Base-by-base conservation (phyloP, 345 rosid species). In the Punica granatum region DNA sequence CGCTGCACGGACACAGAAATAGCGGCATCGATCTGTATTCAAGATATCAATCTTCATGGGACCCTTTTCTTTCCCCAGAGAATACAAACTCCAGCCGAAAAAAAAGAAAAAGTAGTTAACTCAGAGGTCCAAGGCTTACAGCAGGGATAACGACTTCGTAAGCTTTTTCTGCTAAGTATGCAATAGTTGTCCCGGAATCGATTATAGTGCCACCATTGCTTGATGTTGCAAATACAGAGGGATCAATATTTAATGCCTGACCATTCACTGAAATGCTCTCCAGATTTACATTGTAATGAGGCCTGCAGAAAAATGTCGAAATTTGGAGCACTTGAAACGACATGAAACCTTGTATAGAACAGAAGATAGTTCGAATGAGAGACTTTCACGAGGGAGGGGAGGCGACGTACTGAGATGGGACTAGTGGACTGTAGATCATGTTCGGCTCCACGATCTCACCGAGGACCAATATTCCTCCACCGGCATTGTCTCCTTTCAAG, bases 111-210 rank as follows among this genome's bases (percentile, higher is more conserved):
- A 37, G 11, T 37, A 37, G 41, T 4, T 37, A 4, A 37, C 6
- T 5, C 41, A 37, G 11, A 1, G 28, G 23, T 9, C 14, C 6
- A 59, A 10, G 64, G 86, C 93, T 87, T 85, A 92, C 99, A 53
- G 98, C 92, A 66, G 61, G 75, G 68, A 90, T 70, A 34, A 95
- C 79, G 64, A 89, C 83, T 75, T 75, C 68, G 73, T 88, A 92
- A 23, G 93, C 96, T 69, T 72, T 83, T 72, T 84, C 96, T 37
- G 96, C 82, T 48, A 95, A 92, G 83, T 95, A 95, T 2, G 99
- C 97, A 77, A 95, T 76, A 69, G 99, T 92, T 63, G 99, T 95
- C 54, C 99, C 99, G 15, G 98, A 88, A 74, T 95, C 99, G 46
- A 95, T 70, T 70, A 95, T 95, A 7, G 99, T 92, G 75, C 99